Evolutionary conservation across 75 land plant species (phyloP), one percentile per base, ranked within the genome.

Genomic region (Picea glauca): DNA sequence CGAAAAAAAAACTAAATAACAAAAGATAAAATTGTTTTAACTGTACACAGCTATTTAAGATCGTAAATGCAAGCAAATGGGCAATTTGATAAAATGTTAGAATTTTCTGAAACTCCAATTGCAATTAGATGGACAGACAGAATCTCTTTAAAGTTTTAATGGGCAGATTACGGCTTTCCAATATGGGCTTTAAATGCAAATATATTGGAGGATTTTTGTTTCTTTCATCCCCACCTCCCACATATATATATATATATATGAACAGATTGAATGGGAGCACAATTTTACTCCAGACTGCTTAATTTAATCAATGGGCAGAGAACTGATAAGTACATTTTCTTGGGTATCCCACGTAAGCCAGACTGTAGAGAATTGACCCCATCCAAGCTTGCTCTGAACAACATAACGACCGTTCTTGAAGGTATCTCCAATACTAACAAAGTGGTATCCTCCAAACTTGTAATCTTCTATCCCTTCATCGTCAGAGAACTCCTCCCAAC

Each of bases 301-400:
- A 32, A 32, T 66, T 0, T 1, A 14, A 66, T 1, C 0, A 35
- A 66, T 31, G 18, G 18, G 7, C 20, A 14, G 20, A 38, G 43
- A 32, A 33, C 13, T 65, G 20, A 33, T 32, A 4, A 17, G 6
- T 79, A 83, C 70, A 66, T 66, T 66, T 17, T 66, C 43, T 15
- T 33, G 15, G 17, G 20, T 66, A 23, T 86, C 87, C 87, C 87
- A 86, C 50, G 87, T 85, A 70, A 86, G 87, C 87, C 87, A 86
- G 54, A 86, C 87, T 3, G 86, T 86, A 46, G 88, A 86, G 76
- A 86, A 86, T 5, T 85, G 83, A 1, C 88, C 88, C 86, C 58
- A 83, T 56, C 88, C 88, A 30, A 86, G 77, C 80, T 86, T 86
- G 38, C 79, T 23, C 65, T 86, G 82, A 75, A 84, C 86, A n/a